Evolutionary conservation across 2,329 filamentous ascomycete species (phyloP).

Genomic region (Aureobasidium sp.): DNA sequence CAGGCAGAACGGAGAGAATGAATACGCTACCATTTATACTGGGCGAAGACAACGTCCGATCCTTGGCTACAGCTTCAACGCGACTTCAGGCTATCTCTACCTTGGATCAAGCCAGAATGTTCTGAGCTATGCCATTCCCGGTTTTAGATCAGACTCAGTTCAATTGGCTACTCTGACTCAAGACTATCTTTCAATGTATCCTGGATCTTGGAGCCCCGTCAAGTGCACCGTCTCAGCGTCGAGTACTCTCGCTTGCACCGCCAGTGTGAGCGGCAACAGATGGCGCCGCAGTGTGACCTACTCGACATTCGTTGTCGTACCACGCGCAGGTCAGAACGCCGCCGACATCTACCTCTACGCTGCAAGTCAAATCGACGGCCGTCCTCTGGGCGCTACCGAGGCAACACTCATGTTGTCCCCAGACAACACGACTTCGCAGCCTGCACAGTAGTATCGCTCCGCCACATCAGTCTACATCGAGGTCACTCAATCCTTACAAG

Average conservation of each 20-base stretch:
- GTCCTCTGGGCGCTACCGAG: neutral
- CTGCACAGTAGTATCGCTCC: no score
- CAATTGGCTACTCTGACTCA: neutral
- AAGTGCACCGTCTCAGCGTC: neutral
- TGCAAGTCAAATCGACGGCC: neutral
- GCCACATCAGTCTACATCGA: no score
- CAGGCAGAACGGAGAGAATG: neutral
- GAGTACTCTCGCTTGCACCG: neutral
- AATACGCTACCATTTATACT: neutral
- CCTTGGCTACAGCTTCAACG: neutral
- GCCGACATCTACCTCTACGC: neutral
- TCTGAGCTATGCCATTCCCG: neutral
- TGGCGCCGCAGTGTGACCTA: neutral
- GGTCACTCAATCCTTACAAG: no score
- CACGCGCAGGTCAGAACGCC: neutral
- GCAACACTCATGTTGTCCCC: neutral
- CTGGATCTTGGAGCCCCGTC: neutral
- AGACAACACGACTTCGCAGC: neutral
- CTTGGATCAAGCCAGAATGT: neutral
- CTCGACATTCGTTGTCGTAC: neutral
- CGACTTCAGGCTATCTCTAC: neutral
- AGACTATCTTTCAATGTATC: neutral
- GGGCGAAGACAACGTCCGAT: neutral
- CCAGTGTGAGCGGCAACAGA: neutral
- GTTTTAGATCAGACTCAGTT: neutral